Evolutionary conservation across 2,329 filamentous ascomycete genomes (phyloP).

Genomic region (Trichoderma breve): DNA sequence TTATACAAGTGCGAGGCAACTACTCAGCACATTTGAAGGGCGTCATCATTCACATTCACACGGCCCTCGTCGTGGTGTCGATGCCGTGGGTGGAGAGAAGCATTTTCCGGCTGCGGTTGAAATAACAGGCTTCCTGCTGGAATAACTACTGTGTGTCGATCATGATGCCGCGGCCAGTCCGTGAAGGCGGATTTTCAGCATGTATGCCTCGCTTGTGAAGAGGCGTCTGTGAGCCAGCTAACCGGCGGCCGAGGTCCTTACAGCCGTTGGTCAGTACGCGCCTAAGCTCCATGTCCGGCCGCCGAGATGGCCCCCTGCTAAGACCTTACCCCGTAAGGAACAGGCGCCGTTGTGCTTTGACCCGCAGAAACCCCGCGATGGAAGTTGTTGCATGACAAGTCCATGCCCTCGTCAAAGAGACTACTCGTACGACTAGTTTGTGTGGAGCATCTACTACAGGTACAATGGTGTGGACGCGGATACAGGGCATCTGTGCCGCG

Average conservation of each 20-base stretch:
- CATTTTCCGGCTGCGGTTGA: not conserved
- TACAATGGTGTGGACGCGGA: constrained; percentile 5
- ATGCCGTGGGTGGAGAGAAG: not conserved
- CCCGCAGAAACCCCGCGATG: constrained; percentile 18
- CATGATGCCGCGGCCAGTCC: not conserved
- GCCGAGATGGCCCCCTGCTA: constrained; percentile 5
- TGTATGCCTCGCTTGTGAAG: not conserved
- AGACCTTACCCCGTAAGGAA: constrained; percentile 15
- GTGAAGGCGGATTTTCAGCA: not conserved
- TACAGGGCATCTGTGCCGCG: constrained; percentile 15
- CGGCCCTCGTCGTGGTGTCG: not conserved
- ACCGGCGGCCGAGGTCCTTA: constrained; percentile 34
- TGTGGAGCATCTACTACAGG: not conserved
- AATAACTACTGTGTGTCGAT: constrained; percentile 3
- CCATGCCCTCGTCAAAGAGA: not conserved
- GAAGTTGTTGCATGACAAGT: constrained; percentile 12
- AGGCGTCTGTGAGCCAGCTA: not conserved
- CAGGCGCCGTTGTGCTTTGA: constrained; percentile 18
- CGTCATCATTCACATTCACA: not conserved
- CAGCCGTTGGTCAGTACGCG: constrained; percentile 28
- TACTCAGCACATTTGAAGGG: not conserved
- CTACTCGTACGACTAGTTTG: not conserved
- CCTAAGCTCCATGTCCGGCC: constrained; percentile 8
- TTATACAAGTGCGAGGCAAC: not conserved
- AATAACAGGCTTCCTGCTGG: not conserved